phyloP scores from a whole-genome alignment of 2,329 filamentous ascomycete genomes.

The Davidsoniella neocaledoniae region DNA sequence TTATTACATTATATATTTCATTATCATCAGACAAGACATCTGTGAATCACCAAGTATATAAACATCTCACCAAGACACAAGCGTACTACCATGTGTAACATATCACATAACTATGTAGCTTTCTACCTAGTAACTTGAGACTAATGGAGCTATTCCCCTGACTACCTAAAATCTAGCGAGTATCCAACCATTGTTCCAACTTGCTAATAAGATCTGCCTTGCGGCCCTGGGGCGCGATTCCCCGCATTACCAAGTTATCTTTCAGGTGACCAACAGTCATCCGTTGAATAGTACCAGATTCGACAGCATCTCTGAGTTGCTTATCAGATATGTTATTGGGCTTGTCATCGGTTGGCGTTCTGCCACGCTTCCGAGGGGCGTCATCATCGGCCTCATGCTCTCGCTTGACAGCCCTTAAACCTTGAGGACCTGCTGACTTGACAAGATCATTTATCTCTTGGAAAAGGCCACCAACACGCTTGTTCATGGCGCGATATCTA shows the following conservation, averaged over 20 bases:
- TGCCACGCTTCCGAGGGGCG: constrained; percentile 31
- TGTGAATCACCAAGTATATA: too few species aligned
- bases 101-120: too few species aligned
- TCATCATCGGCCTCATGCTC: constrained; percentile 19
- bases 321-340: constrained; percentile 25
- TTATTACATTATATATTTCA: too few species aligned
- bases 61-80: too few species aligned
- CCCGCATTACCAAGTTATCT: constrained; percentile 29
- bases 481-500: constrained; percentile 74
- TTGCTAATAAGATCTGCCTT: constrained; percentile 39
- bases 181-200: constrained; percentile 39
- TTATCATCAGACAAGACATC: too few species aligned
- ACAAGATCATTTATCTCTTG: constrained; percentile 51
- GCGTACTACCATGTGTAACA: too few species aligned
- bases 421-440: constrained; percentile 34
- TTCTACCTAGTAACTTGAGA: too few species aligned
- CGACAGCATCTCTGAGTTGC: constrained; percentile 29
- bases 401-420: neutral
- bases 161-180: constrained; percentile 18
- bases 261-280: constrained; percentile 38
- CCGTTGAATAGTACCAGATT: constrained; percentile 31
- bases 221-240: constrained; percentile 31
- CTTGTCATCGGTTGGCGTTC: constrained; percentile 18
- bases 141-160: neutral
- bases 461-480: constrained; percentile 65